Conservation (phyloP, 352 stramenopile species). For the Blastocystis sp. region DNA sequence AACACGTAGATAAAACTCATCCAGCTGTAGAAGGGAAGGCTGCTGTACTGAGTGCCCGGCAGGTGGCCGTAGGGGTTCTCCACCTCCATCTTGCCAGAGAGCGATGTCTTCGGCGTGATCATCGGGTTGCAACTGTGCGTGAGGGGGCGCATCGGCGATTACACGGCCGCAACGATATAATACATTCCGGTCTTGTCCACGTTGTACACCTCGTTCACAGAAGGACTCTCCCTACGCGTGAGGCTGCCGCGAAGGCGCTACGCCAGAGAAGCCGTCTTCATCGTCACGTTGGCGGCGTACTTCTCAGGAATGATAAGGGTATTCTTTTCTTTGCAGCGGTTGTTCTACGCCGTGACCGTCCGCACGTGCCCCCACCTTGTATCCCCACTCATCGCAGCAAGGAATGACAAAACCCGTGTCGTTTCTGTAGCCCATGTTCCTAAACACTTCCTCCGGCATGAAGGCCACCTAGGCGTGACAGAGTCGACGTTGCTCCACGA, state of each 20-base stretch:
- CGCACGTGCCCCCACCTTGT: background rate
- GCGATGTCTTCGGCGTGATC: background rate
- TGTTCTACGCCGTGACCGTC: background rate
- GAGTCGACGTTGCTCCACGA: background rate
- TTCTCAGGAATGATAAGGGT: slow-evolving; percentile 24
- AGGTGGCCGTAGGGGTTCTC: slow-evolving; percentile 67
- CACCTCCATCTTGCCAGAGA: slow-evolving; percentile 42
- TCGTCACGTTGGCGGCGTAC: background rate
- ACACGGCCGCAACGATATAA: slow-evolving; percentile 59
- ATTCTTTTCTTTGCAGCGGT: slow-evolving; percentile 21
- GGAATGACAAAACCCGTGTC: slow-evolving; percentile 18
- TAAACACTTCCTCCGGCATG: slow-evolving; percentile 48
- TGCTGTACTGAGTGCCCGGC: slow-evolving; percentile 51
- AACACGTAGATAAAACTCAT: slow-evolving; percentile 60
- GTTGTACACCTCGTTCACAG: background rate
- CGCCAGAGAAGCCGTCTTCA: background rate
- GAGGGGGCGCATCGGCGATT: background rate
- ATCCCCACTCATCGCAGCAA: slow-evolving; percentile 46
- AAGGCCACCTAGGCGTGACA: slow-evolving; percentile 27
- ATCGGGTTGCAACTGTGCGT: slow-evolving; percentile 32
- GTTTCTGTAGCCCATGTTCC: slow-evolving; percentile 56
- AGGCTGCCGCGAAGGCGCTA: background rate
- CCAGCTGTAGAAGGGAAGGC: slow-evolving; percentile 63
- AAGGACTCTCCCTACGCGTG: background rate
- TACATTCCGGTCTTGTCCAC: slow-evolving; percentile 39